phyloP scores from a whole-genome alignment of 164 flowering plant genomes.

The Amborella trichopoda region DNA sequence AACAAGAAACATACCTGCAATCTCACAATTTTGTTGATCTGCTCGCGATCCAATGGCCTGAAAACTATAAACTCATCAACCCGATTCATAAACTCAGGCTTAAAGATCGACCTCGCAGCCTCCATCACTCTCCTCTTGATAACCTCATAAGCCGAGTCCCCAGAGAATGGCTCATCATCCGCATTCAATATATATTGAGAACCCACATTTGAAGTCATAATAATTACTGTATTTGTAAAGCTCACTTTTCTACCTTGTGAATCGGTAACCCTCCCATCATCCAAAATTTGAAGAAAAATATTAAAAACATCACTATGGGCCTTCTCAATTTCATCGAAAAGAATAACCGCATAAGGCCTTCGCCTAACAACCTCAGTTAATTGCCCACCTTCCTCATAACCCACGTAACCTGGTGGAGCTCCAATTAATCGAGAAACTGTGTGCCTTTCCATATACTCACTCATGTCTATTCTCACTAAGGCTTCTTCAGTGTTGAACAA shows the following conservation, averaged over 20 bases:
- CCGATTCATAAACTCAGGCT: constrained; percentile 97
- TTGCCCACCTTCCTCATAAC: constrained; percentile 98
- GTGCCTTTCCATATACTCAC: constrained; percentile 98
- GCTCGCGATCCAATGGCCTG: constrained; percentile 81
- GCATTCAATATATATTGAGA: constrained; percentile 80
- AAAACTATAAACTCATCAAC: constrained; percentile 97
- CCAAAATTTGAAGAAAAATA: constrained; percentile 91
- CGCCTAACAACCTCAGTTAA: constrained; percentile 85
- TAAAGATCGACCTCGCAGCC: constrained; percentile 80
- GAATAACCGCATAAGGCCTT: constrained; percentile 85
- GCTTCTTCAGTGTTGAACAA: constrained; percentile 95
- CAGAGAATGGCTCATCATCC: constrained; percentile 42
- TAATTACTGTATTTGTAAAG: constrained; percentile 86
- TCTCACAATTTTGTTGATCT: constrained; percentile 69
- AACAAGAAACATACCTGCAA: constrained; percentile 51
- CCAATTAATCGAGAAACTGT: constrained; percentile 92
- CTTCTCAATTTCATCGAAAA: constrained; percentile 96
- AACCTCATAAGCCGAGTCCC: constrained; percentile 50
- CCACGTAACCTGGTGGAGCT: constrained; percentile 99
- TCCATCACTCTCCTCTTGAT: constrained; percentile 89
- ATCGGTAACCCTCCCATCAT: constrained; percentile 97
- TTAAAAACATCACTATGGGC: constrained; percentile 95
- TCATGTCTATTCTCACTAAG: constrained; percentile 93
- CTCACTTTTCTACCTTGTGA: constrained; percentile 95
- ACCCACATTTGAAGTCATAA: constrained; percentile 99